Evolutionary conservation across 2,329 filamentous ascomycete species (phyloP).

Genomic region (Corynespora cassiicola): DNA sequence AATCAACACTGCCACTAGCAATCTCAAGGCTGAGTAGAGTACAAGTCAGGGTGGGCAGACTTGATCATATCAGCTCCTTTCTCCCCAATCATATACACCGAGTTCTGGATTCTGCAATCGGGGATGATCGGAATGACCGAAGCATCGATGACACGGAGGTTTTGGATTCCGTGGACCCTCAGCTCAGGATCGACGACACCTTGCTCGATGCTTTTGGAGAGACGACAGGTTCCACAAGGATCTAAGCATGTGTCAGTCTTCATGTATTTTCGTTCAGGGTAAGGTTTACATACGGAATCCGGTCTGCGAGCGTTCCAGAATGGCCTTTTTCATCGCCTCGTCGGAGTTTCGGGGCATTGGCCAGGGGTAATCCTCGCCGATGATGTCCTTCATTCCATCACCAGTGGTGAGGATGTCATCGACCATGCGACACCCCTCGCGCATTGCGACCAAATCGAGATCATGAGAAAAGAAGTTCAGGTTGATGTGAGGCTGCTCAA

Average conservation of each 20-base stretch:
- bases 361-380: conserved; percentile 65
- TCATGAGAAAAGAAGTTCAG: conserved; percentile 43
- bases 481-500: conserved; percentile 64
- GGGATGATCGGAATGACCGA: conserved; percentile 40
- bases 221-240: conserved; percentile 62
- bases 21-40: conserved; percentile 19
- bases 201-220: conserved; percentile 57
- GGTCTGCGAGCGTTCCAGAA: conserved; percentile 64
- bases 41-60: conserved; percentile 44
- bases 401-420: conserved; percentile 66
- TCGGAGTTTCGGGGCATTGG: conserved; percentile 64
- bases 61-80: conserved; percentile 61
- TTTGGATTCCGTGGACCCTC: conserved; percentile 28
- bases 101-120: conserved; percentile 58
- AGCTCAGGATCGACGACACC: conserved; percentile 27
- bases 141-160: conserved; percentile 52
- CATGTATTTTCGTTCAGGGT: neutral
- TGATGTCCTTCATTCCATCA: conserved; percentile 62
- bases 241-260: conserved; percentile 35
- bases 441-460: conserved; percentile 62
- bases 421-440: conserved; percentile 63
- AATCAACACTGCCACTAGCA: too few relatives aligned
- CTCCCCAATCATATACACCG: conserved; percentile 63
- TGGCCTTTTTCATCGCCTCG: conserved; percentile 61
- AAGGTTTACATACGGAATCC: conserved; percentile 54